A percentile compares a stretch with the other conserved stretches of the same genome.
phyloP scores from a whole-genome alignment of 2,329 filamentous ascomycete genomes.

The Hymenoscyphus fraxineus region DNA sequence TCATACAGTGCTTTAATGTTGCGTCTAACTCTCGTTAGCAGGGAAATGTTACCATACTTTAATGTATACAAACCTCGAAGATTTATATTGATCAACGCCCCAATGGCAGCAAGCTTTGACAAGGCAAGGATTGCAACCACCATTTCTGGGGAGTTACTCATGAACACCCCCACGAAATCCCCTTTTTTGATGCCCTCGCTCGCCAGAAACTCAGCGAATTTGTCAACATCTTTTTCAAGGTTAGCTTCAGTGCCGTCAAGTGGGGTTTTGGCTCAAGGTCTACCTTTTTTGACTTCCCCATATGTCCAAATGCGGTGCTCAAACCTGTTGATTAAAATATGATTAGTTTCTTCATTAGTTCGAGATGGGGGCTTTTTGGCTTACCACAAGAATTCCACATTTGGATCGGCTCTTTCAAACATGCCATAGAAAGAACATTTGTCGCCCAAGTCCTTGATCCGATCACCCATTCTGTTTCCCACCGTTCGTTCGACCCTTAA shows the following conservation, averaged over 20 bases:
- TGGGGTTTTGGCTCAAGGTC: background rate
- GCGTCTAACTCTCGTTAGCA: conserved; percentile 33
- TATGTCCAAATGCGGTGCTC: conserved; percentile 47
- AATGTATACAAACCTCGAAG: conserved; percentile 37
- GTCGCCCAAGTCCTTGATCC: conserved; percentile 38
- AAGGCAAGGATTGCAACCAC: conserved; percentile 42
- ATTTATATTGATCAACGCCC: conserved; percentile 45
- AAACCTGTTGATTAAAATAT: conserved; percentile 30
- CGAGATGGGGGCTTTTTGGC: background rate
- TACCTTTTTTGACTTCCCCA: conserved; percentile 41
- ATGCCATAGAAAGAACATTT: conserved; percentile 41
- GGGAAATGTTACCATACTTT: background rate
- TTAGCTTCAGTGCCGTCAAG: background rate
- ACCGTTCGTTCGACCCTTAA: conserved; percentile 36
- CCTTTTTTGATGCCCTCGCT: conserved; percentile 36
- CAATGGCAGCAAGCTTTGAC: conserved; percentile 43
- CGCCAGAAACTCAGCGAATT: conserved; percentile 41
- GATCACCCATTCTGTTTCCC: conserved; percentile 35
- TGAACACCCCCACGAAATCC: conserved; percentile 45
- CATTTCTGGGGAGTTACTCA: conserved; percentile 48
- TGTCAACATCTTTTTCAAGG: conserved; percentile 38
- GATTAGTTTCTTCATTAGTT: background rate
- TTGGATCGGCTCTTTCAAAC: conserved; percentile 39
- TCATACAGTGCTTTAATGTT: conserved; percentile 43
- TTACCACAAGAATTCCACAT: conserved; percentile 41